Base-by-base conservation (phyloP, 2,329 filamentous ascomycete genomes). In the Aspergillus terreus region DNA sequence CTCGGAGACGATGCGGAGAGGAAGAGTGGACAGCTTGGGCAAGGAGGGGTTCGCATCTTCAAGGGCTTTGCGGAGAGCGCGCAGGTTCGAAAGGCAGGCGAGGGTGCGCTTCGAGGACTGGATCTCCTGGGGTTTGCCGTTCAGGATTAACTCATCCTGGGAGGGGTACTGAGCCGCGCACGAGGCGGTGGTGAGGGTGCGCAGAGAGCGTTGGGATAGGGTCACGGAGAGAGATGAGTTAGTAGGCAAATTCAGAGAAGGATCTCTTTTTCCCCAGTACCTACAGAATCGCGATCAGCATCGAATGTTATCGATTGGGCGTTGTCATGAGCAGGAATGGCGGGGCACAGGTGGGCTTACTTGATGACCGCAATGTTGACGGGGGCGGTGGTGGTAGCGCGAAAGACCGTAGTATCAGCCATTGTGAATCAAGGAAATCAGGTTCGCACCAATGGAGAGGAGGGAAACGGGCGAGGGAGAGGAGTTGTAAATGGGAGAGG, bases 341-440 rank as follows among this genome's bases (percentile, higher is more conserved):
- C 55, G 27, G 46, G 51, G 57, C 54, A 57, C 54, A 55, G 14
- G 6, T 25, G 10, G 21, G 56, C 68, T 63, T 75, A 95, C 88
- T 97, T 97, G 77, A 97, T 94, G 52, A 97, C 92, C 60, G 92
- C 92, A 70, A 97, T 97, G 79, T 97, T 97, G 68, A 97, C 92
- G 12, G 92, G 94, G 38, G 94, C 94, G 58, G 92, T 97, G 53
- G 94, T 96, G 78, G 89, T 96, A 62, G 94, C 90, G 65, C 91
- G 87, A 78, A 95, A 92, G 65, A 97, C 82, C 36, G 74, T 72
- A 41, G 64, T 63, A 49, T 72, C 69, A 38, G 66, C 63, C 69
- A 73, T 73, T 47, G 30, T 64, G n/a, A 7, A 15, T 32, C 7
- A 30, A n/a, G 23, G 6, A 21, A 15, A 11, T 36, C 40, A 46